phyloP scores from a whole-genome alignment of 1,139 yeast species.

The Magnusiomyces paraingens region DNA sequence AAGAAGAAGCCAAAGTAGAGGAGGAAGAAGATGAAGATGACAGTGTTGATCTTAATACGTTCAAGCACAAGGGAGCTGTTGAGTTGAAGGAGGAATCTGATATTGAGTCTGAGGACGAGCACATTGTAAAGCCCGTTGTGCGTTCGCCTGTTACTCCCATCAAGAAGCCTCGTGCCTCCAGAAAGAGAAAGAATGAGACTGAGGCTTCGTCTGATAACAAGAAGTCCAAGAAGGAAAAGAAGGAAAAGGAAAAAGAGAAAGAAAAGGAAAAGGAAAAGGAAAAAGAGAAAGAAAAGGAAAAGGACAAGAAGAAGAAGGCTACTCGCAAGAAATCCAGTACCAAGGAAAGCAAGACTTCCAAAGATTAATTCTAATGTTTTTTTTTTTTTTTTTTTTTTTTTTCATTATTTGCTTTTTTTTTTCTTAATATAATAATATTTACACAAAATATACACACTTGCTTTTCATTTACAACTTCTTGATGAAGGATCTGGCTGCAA shows the following conservation, averaged over 20 bases:
- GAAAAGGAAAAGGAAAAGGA: neutral
- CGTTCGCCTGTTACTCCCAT: neutral
- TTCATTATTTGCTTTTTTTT: neutral
- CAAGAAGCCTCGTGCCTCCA: neutral
- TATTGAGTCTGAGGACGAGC: neutral
- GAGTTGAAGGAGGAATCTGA: conserved; percentile 4
- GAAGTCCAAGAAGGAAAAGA: conserved; percentile 5
- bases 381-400: neutral
- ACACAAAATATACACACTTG: neutral
- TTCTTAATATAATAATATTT: neutral
- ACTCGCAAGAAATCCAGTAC: conserved; percentile 22
- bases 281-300: conserved; percentile 16
- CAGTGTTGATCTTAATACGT: neutral
- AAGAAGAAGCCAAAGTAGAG: conserved; percentile 5
- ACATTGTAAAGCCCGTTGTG: neutral
- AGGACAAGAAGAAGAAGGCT: conserved; percentile 18
- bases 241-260: neutral
- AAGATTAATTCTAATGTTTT: neutral
- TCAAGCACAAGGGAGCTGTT: conserved; percentile 1
- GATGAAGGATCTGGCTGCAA: conserved; percentile 39
- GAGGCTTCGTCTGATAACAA: conserved; percentile 1
- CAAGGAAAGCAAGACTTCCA: neutral
- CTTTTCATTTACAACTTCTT: conserved; percentile 23
- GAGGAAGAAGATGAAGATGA: conserved; percentile 7
- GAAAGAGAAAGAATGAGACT: conserved; percentile 3